Percentiles rank a stretch among this genome's conserved stretches.
Conservation (phyloP, 2,329 filamentous ascomycete species). For the Claviceps fusiformis region DNA sequence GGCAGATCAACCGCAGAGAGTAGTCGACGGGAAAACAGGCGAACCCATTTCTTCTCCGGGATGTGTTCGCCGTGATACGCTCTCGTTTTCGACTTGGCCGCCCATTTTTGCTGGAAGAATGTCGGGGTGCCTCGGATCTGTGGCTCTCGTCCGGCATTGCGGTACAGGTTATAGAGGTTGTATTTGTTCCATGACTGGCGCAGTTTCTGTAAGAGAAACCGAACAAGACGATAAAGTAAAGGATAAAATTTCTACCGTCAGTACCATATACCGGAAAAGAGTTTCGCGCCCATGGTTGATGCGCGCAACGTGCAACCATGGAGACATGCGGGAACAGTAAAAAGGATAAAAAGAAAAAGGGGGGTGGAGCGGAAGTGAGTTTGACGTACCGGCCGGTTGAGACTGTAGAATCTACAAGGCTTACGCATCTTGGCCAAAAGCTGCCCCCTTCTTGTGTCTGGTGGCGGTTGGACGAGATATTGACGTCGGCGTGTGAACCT, state of each 20-base stretch:
- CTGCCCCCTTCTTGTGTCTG: conserved; percentile 9
- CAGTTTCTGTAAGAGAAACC: conserved; percentile 51
- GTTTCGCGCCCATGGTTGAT: background rate
- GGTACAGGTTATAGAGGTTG: conserved; percentile 78
- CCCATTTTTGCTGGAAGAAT: conserved; percentile 98
- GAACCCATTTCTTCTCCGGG: conserved; percentile 82
- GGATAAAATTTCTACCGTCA: background rate
- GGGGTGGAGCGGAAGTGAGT: background rate
- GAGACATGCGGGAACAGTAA: background rate
- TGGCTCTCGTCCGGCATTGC: conserved; percentile 18
- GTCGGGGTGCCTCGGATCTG: conserved; percentile 35
- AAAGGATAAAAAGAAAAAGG: background rate
- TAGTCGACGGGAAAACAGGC: conserved; percentile 75
- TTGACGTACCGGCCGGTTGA: conserved; percentile 49
- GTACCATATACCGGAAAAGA: background rate
- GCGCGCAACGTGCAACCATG: background rate
- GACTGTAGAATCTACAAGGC: conserved; percentile 49
- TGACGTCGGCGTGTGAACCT: conserved; percentile 1
- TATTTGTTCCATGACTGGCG: conserved; percentile 96
- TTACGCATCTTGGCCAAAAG: conserved; percentile 35
- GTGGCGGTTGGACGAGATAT: conserved; percentile 3
- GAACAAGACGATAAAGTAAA: background rate
- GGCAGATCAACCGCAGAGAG: conserved; percentile 78
- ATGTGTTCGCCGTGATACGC: conserved; percentile 93
- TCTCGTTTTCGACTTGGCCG: conserved; percentile 68